Base-by-base conservation (phyloP, 805 yeast genomes). In the Ogataea pini region DNA sequence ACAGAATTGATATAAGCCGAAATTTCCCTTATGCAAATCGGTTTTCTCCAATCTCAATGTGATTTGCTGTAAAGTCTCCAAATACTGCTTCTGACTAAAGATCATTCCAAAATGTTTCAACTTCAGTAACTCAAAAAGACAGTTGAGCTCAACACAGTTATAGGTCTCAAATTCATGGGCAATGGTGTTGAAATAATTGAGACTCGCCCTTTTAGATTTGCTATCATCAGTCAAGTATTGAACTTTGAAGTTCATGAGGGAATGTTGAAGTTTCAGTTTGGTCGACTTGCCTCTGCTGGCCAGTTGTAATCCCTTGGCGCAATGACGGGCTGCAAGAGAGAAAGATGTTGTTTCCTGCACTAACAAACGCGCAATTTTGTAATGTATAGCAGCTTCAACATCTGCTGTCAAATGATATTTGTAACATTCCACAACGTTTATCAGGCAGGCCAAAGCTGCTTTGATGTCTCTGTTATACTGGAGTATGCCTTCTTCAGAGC, bases 281-380 rank as follows among this genome's bases (percentile, higher is more conserved):
- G 62, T 33, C 6, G 51, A 37, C 3, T 51, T 24, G 6, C 63
- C 49, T 29, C 65, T 54, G 50, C 65, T 58, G n/a, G 56, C 50
- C 25, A 63, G 39, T 28, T 62, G 60, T 50, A 69, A 25, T 55
- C 67, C 62, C 61, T 58, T 57, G 16, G 49, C 46, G 40, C 65
- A 58, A 41, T 59, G 70, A 9, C 67, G 69, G 13, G 73, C 73
- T 0, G 83, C 82, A 32, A 63, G 52, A 24, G 69, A 69, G 14
- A 63, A 52, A 51, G 71, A 70, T 2, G 61, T 61, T 0, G 82
- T 78, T 47, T 79, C 83, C 20, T 51, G 50, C 40, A 69, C 66
- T 44, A 72, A 66, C 3, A 76, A 41, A 10, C 57, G 57, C 0
- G 79, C 72, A 8, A 77, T 52, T 34, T 64, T 65, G 44, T 67